phyloP scores from a whole-genome alignment of 225 moss, liverwort and hornwort genomes.

The Ulota crispa region DNA sequence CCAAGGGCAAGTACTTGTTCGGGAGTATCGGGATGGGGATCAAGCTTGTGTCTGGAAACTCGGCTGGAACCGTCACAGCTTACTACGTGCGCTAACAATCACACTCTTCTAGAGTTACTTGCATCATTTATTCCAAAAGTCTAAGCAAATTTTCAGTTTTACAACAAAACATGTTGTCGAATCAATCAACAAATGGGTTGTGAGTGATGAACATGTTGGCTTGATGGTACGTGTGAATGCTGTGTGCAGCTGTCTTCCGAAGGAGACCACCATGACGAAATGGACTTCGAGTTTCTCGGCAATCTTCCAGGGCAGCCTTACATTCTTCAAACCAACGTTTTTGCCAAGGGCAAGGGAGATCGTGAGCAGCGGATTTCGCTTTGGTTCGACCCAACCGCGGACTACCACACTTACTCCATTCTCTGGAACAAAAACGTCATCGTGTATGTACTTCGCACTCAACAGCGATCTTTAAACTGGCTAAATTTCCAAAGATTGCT shows the following conservation, averaged over 20 bases:
- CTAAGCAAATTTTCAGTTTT: not conserved
- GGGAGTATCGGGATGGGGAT: conserved; percentile 78
- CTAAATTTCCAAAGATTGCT: too few relatives aligned
- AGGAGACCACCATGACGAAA: conserved; percentile 44
- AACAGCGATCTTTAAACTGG: too few relatives aligned
- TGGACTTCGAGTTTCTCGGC: conserved; percentile 68
- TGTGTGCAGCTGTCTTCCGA: conserved; percentile 35
- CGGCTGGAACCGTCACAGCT: conserved; percentile 89
- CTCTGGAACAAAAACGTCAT: conserved; percentile 61
- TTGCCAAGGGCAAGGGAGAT: conserved; percentile 45
- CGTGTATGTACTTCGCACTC: conserved; percentile 29
- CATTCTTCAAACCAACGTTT: conserved; percentile 62
- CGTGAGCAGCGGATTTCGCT: conserved; percentile 61
- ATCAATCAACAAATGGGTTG: not conserved
- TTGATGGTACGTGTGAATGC: not conserved
- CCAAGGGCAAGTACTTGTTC: conserved; percentile 63
- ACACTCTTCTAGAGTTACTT: not conserved
- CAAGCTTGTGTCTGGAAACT: conserved; percentile 73
- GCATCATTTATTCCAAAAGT: not conserved
- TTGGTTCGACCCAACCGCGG: conserved; percentile 61
- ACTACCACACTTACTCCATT: conserved; percentile 57
- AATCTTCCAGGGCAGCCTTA: conserved; percentile 48
- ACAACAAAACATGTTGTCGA: too few relatives aligned
- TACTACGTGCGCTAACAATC: conserved; percentile 58
- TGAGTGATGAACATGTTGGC: not conserved